phyloP scores from a whole-genome alignment of 1,284 basidiomycete species.

The Neonothopanus nambi region DNA sequence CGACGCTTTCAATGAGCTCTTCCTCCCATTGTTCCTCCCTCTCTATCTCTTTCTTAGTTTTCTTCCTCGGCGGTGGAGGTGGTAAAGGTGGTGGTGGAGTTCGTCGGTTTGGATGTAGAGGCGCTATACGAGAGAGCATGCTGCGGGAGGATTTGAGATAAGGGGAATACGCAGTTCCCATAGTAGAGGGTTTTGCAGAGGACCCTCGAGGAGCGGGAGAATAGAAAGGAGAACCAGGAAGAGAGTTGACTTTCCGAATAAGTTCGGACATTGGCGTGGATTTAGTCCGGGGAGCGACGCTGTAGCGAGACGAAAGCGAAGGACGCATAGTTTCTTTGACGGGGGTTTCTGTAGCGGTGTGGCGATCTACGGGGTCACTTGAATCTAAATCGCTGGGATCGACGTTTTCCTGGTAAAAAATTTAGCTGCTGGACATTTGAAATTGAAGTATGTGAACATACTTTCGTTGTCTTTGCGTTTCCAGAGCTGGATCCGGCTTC shows the following conservation, averaged over 20 bases:
- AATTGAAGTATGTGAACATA: too few relatives aligned
- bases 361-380: background rate
- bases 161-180: slow-evolving; percentile 54
- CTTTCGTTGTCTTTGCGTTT: too few relatives aligned
- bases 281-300: slow-evolving; percentile 44
- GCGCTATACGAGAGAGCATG: slow-evolving; percentile 65
- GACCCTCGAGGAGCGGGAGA: slow-evolving; percentile 27
- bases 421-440: background rate
- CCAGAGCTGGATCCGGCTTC: background rate
- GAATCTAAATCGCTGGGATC: slow-evolving; percentile 10
- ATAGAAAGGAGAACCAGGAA: slow-evolving; percentile 62
- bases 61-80: slow-evolving; percentile 62
- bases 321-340: slow-evolving; percentile 7
- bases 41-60: slow-evolving; percentile 74
- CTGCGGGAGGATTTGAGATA: slow-evolving; percentile 63
- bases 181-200: slow-evolving; percentile 8
- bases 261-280: slow-evolving; percentile 71
- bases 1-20: slow-evolving; percentile 69
- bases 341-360: slow-evolving; percentile 8
- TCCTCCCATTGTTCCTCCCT: slow-evolving; percentile 71
- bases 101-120: slow-evolving; percentile 68
- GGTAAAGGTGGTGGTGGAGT: slow-evolving; percentile 70
- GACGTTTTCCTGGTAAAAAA: slow-evolving; percentile 26
- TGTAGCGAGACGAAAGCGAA: slow-evolving; percentile 36
- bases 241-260: slow-evolving; percentile 67